These are phyloP conservation scores for Leccinum fallax DNA, from an alignment of 1,284 basidiomycete species.

Conservation along the genomic window DNA sequence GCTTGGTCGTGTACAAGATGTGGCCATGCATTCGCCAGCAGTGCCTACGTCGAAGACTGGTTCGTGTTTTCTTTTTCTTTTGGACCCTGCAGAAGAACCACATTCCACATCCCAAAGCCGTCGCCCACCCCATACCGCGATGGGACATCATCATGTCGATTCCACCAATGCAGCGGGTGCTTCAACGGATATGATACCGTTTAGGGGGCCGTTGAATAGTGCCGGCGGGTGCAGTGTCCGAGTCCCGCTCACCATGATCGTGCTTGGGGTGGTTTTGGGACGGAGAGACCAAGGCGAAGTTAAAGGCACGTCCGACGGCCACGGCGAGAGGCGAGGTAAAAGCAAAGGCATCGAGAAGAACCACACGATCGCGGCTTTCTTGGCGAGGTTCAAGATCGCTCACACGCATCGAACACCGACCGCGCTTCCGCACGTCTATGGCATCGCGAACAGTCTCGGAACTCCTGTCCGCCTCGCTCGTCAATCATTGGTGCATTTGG, in stretches of 20 bases:
- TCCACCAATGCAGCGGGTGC: constrained; percentile 69
- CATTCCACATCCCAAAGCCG: no score
- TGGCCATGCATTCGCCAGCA: no score
- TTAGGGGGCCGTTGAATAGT: constrained; percentile 71
- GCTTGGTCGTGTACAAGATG: no score
- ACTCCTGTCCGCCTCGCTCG: constrained; percentile 25
- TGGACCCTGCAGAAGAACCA: no score
- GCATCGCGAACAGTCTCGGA: constrained; percentile 8
- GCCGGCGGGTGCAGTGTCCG: constrained; percentile 86
- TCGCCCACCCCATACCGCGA: no score
- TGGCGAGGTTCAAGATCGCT: neutral
- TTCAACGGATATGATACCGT: constrained; percentile 61
- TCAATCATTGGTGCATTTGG: constrained; percentile 46
- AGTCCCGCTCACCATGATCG: constrained; percentile 87
- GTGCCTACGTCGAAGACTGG: no score
- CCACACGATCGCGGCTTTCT: neutral
- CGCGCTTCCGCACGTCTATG: neutral
- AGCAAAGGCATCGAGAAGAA: constrained; percentile 12
- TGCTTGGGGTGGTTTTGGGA: constrained; percentile 91
- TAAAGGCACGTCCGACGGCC: neutral
- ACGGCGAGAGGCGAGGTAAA: constrained; percentile 9
- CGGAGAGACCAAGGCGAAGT: constrained; percentile 6
- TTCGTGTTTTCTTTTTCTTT: no score
- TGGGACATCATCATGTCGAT: constrained; percentile 81
- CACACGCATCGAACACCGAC: neutral